A percentile compares a stretch with the other conserved stretches of the same genome.
These are phyloP conservation scores for Aspergillus fumigatus DNA, from an alignment of 2,329 filamentous ascomycete genomes.

Conservation along the genomic window DNA sequence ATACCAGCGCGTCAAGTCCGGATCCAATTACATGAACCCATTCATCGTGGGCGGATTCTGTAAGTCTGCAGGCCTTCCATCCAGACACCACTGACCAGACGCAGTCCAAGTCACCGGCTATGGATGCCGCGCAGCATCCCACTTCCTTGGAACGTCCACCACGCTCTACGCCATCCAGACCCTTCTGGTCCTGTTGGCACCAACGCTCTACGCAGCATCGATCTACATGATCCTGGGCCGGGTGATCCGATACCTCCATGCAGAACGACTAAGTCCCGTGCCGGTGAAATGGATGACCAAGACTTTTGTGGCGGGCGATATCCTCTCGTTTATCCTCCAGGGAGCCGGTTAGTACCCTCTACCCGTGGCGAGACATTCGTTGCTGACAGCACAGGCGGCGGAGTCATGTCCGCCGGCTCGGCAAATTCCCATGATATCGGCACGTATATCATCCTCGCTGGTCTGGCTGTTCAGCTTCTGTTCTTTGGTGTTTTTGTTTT, in stretches of 20 bases:
- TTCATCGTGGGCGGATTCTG: slow-evolving; percentile 16
- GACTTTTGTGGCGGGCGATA: background rate
- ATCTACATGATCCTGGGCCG: too few species aligned
- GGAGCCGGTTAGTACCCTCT: background rate
- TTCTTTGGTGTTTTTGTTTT: slow-evolving; percentile 20
- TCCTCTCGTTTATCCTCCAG: slow-evolving; percentile 1
- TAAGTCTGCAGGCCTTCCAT: slow-evolving; percentile 1
- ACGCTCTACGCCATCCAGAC: slow-evolving; percentile 1
- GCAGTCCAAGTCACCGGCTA: slow-evolving; percentile 5
- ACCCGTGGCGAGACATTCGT: too few species aligned
- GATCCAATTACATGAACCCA: slow-evolving; percentile 10
- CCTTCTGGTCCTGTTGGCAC: slow-evolving; percentile 1
- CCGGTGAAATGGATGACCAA: slow-evolving; percentile 1
- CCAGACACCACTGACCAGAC: background rate
- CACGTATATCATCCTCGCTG: slow-evolving; percentile 17
- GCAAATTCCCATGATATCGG: slow-evolving; percentile 7
- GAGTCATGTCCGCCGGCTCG: slow-evolving; percentile 1
- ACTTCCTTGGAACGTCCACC: background rate
- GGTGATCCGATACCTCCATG: background rate
- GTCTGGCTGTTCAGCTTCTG: slow-evolving; percentile 17
- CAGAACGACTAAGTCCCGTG: background rate
- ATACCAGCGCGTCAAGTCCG: slow-evolving; percentile 7
- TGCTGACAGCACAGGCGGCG: background rate
- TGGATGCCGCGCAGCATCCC: background rate
- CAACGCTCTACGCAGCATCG: slow-evolving; percentile 1